Conservation (phyloP, 176 grass and related monocot species). For the Thalia dealbata region DNA sequence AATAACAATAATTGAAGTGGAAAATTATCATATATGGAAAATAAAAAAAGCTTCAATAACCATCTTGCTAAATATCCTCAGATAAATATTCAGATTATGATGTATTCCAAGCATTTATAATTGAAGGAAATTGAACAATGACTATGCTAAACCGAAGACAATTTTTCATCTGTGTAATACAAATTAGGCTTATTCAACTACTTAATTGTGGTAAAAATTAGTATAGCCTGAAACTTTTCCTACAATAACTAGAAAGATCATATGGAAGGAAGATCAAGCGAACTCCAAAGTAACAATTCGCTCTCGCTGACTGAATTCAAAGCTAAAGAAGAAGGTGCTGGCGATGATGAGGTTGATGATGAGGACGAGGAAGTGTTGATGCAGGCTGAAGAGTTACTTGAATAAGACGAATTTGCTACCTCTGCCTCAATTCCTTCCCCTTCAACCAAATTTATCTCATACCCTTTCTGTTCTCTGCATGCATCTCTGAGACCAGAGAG, state of each 20-base stretch:
- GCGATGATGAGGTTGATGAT: neutral
- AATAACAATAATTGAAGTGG: too few relatives aligned
- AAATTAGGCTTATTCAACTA: neutral
- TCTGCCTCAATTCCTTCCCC: slow-evolving; percentile 17
- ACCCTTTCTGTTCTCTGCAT: slow-evolving; percentile 25
- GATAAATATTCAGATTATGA: neutral
- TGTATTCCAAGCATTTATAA: slow-evolving; percentile 7
- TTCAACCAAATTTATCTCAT: neutral
- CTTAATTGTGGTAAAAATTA: neutral
- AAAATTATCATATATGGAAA: too few relatives aligned
- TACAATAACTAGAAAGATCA: slow-evolving; percentile 29
- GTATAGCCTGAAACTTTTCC: neutral
- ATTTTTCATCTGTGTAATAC: neutral
- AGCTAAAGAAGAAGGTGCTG: neutral
- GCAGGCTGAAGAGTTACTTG: neutral
- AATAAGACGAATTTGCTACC: neutral
- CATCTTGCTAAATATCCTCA: too few relatives aligned
- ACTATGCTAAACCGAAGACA: neutral
- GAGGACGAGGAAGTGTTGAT: neutral
- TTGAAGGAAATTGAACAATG: neutral
- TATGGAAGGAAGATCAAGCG: slow-evolving; percentile 46
- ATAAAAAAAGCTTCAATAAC: too few relatives aligned
- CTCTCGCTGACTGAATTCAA: slow-evolving; percentile 1
- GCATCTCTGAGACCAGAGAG: slow-evolving; percentile 49
- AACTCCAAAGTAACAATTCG: slow-evolving; percentile 48